These are phyloP conservation scores for Spathaspora girioi DNA, from an alignment of 805 yeast genomes.

Conservation along the genomic window DNA sequence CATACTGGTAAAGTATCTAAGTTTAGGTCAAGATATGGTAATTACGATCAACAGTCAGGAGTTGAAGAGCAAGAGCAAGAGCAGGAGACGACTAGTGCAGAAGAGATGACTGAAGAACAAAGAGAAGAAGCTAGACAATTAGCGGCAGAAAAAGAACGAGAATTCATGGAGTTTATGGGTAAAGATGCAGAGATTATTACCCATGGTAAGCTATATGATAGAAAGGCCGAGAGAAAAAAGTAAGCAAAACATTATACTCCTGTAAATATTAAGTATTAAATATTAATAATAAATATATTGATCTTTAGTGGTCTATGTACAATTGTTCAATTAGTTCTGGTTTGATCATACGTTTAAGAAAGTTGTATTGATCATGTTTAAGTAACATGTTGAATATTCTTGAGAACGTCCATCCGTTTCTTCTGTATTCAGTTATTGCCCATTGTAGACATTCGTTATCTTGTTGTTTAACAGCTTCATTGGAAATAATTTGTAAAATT, in stretches of 20 bases:
- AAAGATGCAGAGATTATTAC: slow-evolving; percentile 52
- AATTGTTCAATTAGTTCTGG: neutral
- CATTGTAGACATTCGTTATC: slow-evolving; percentile 22
- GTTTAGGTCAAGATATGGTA: slow-evolving; percentile 42
- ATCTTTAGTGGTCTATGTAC: neutral
- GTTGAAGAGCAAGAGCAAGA: slow-evolving; percentile 1
- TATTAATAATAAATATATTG: neutral
- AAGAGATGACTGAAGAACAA: slow-evolving; percentile 11
- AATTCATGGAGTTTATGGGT: slow-evolving; percentile 59
- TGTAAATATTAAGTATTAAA: no score
- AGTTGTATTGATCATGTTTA: slow-evolving; percentile 1
- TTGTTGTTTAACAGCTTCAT: slow-evolving; percentile 19
- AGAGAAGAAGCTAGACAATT: slow-evolving; percentile 10
- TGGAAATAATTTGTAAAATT: slow-evolving; percentile 19
- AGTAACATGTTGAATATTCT: slow-evolving; percentile 10
- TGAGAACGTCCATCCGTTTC: slow-evolving; percentile 19
- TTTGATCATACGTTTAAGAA: neutral
- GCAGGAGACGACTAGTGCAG: slow-evolving; percentile 35
- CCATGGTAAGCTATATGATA: slow-evolving; percentile 47
- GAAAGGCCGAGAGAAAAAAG: slow-evolving; percentile 43
- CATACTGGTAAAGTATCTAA: slow-evolving; percentile 78
- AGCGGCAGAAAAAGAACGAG: slow-evolving; percentile 27
- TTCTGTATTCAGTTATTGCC: slow-evolving; percentile 28
- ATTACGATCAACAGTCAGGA: neutral
- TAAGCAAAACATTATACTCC: neutral